Evolutionary conservation across 176 grass and related monocot species (phyloP).

Genomic region (Luzula sylvatica): DNA sequence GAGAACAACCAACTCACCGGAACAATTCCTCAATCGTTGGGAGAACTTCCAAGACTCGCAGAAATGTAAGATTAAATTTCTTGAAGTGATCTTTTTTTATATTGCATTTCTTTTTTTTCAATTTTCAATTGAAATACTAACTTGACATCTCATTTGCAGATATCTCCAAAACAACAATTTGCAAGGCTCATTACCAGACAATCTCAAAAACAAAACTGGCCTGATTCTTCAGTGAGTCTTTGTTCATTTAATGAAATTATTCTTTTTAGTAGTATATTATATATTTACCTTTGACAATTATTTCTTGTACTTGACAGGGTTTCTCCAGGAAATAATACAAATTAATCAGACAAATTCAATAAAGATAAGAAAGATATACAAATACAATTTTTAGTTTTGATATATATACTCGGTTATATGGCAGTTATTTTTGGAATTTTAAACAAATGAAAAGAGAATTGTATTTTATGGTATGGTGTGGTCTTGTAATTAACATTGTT

Average conservation of each 20-base stretch:
- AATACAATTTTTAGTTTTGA: not conserved
- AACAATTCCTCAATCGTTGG: constrained; percentile 39
- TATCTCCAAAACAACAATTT: constrained; percentile 66
- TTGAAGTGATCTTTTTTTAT: not conserved
- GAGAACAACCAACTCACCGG: constrained; percentile 54
- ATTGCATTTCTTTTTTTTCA: not conserved
- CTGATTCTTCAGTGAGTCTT: constrained; percentile 43
- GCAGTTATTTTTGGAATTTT: too few species aligned
- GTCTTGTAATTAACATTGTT: too few species aligned
- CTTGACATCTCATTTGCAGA: constrained; percentile 21
- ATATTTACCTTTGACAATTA: constrained; percentile 6
- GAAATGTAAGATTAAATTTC: constrained; percentile 47
- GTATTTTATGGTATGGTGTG: too few species aligned
- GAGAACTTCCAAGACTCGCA: constrained; percentile 36
- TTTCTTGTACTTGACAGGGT: constrained; percentile 28
- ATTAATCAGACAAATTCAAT: constrained; percentile 1
- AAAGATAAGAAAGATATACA: not conserved
- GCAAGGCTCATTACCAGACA: constrained; percentile 36
- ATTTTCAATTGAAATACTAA: not conserved
- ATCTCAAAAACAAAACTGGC: constrained; percentile 31
- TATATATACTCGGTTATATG: too few species aligned
- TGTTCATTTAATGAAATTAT: not conserved
- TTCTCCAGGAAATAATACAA: constrained; percentile 41
- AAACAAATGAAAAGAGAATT: too few species aligned
- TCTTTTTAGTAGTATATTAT: not conserved